Base-by-base conservation (phyloP, 345 rosid genomes). In the Psidium friedrichsthalianum region DNA sequence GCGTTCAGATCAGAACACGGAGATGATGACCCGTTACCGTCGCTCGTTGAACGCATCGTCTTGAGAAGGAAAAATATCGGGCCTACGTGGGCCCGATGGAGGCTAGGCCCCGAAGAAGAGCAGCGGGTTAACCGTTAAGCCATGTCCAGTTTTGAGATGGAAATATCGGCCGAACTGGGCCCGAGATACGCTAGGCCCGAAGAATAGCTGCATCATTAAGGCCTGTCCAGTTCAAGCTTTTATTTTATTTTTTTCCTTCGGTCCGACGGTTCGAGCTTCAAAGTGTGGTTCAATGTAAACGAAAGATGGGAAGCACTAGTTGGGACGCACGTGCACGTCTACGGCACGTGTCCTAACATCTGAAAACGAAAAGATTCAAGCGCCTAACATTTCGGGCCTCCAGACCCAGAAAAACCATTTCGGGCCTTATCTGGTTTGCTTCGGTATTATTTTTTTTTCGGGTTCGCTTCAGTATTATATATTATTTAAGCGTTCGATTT, bases 161-260 rank as follows among this genome's bases (percentile, higher is more conserved):
- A 61, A 15, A 14, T 0, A 20, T 29, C 42, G 42, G 74, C 42
- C 74, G 2, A 15, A 6, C 0, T 0, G 22, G 76, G 76, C 76
- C 76, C 0, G 0, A 61, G 21, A 29, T 5, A 61, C 21, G 74
- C 74, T 29, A 27, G 74, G 74, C 74, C 74, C 40, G 40, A 61
- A 61, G 74, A 61, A 61, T 11, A 0, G 40, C 40, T 61, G 40
- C 40, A 27, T 61, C 40, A 9, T 3, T 27, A 27, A 13, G 74
- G 74, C 74, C 74, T 29, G 40, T 6, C 74, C 74, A 3, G 21
- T 61, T 61, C 40, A 61, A 61, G 42, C 42, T 14, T 14, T 44
- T 44, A n/a, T n/a, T n/a, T n/a, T n/a, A n/a, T n/a, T 5, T 44
- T 36, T 36, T 36, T 36, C 36, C 36, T 36, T 36, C 36, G 36